Evolutionary conservation across 2,329 filamentous ascomycete species (phyloP).

Genomic region (Claviceps pazoutovae): DNA sequence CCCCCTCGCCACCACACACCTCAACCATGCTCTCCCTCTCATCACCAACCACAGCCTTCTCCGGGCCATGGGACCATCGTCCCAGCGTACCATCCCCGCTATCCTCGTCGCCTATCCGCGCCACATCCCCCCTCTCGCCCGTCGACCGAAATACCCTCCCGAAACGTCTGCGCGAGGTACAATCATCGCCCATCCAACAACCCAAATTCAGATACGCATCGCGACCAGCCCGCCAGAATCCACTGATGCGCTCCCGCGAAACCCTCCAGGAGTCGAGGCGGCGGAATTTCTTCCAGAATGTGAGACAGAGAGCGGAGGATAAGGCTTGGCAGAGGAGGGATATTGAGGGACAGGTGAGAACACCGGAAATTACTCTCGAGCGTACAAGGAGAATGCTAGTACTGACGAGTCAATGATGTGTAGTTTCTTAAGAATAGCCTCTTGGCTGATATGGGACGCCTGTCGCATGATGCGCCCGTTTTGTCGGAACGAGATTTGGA

Average conservation of each 20-base stretch:
- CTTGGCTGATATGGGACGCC: constrained; percentile 18
- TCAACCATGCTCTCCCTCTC: constrained; percentile 28
- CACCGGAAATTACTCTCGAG: neutral
- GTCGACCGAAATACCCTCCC: constrained; percentile 27
- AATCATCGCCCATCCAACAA: constrained; percentile 30
- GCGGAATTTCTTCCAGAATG: constrained; percentile 54
- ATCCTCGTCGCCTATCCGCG: constrained; percentile 43
- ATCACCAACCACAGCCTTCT: constrained; percentile 28
- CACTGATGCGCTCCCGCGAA: constrained; percentile 45
- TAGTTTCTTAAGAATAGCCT: constrained; percentile 24
- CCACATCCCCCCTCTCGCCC: constrained; percentile 32
- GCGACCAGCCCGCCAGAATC: constrained; percentile 47
- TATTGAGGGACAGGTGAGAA: constrained; percentile 39
- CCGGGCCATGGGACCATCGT: constrained; percentile 29
- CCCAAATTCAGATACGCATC: constrained; percentile 36
- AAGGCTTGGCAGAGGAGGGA: constrained; percentile 45
- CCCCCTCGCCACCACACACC: constrained; percentile 1
- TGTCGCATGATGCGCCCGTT: constrained; percentile 21
- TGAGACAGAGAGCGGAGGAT: constrained; percentile 46
- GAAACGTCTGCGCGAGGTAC: constrained; percentile 22
- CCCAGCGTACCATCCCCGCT: constrained; percentile 41
- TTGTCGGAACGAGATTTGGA: constrained; percentile 38
- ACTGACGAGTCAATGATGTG: neutral
- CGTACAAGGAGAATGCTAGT: neutral
- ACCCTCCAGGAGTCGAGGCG: constrained; percentile 49